Evolutionary conservation across 805 yeast species (phyloP).

Genomic region (Zygotorulaspora chibaensis): DNA sequence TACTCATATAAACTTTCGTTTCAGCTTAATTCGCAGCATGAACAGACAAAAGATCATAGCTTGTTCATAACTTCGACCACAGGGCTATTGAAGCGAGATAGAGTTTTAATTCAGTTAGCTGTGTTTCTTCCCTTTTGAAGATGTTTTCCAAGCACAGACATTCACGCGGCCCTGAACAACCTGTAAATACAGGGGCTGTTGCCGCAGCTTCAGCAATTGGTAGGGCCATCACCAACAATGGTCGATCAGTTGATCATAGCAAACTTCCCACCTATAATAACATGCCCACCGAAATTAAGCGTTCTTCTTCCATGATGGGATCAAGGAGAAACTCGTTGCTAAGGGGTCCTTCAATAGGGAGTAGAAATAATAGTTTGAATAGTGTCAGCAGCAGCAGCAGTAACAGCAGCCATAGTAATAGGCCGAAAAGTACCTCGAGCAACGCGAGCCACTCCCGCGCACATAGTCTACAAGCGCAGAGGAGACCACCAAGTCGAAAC

Average conservation of each 20-base stretch:
- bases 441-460: slow-evolving; percentile 9
- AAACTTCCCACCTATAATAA: slow-evolving; percentile 26
- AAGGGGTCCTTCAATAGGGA: slow-evolving; percentile 10
- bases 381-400: slow-evolving; percentile 3
- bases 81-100: no score
- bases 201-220: slow-evolving; percentile 63
- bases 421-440: slow-evolving; percentile 8
- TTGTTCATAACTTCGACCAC: no score
- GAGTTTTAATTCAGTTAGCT: no score
- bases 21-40: no score
- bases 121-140: not conserved
- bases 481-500: slow-evolving; percentile 6
- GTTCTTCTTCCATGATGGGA: slow-evolving; percentile 14
- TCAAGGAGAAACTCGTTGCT: slow-evolving; percentile 13
- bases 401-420: slow-evolving; percentile 3
- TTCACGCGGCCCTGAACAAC: slow-evolving; percentile 14
- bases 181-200: slow-evolving; percentile 47
- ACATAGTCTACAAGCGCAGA: slow-evolving; percentile 17
- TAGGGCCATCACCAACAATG: slow-evolving; percentile 39
- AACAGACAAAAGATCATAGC: no score
- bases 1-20: not conserved
- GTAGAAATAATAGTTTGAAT: slow-evolving; percentile 4
- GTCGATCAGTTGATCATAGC: slow-evolving; percentile 24
- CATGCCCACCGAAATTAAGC: slow-evolving; percentile 9
- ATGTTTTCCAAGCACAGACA: slow-evolving; percentile 16